Evolutionary conservation across 169 alveolate species (phyloP).

Genomic region (Plasmodium reichenowi): DNA sequence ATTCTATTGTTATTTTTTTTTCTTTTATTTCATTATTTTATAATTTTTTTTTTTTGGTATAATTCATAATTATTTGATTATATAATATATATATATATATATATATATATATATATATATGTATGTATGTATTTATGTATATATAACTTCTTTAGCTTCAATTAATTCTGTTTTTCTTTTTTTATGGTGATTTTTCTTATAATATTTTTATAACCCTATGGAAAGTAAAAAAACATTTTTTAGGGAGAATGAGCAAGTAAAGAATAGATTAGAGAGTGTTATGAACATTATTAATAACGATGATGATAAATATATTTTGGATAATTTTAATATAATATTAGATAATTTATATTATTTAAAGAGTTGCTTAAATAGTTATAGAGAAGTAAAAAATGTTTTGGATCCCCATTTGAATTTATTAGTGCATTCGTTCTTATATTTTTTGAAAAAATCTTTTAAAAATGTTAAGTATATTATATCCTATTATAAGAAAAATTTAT

Average conservation of each 20-base stretch:
- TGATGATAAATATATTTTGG: constrained; percentile 36
- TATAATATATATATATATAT: neutral
- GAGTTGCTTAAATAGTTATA: constrained; percentile 70
- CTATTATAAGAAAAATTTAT: constrained; percentile 18
- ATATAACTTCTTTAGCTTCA: neutral
- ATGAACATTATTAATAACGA: constrained; percentile 13
- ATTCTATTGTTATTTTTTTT: too few relatives aligned
- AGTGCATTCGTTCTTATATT: constrained; percentile 34
- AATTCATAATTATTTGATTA: too few relatives aligned
- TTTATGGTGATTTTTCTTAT: neutral
- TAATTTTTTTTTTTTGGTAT: too few relatives aligned
- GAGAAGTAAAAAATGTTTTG: constrained; percentile 56
- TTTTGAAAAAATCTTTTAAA: constrained; percentile 34
- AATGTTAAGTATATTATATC: neutral
- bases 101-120: neutral
- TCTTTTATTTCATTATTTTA: too few relatives aligned
- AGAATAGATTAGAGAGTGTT: constrained; percentile 10
- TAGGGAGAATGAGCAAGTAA: constrained; percentile 55
- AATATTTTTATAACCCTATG: neutral
- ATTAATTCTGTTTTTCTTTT: constrained; percentile 1
- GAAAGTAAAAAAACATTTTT: constrained; percentile 41
- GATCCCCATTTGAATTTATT: constrained; percentile 36
- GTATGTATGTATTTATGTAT: neutral
- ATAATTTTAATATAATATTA: constrained; percentile 20
- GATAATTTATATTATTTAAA: constrained; percentile 42